Base-by-base conservation (phyloP, 805 yeast genomes). In the Lipomyces lipofer region DNA sequence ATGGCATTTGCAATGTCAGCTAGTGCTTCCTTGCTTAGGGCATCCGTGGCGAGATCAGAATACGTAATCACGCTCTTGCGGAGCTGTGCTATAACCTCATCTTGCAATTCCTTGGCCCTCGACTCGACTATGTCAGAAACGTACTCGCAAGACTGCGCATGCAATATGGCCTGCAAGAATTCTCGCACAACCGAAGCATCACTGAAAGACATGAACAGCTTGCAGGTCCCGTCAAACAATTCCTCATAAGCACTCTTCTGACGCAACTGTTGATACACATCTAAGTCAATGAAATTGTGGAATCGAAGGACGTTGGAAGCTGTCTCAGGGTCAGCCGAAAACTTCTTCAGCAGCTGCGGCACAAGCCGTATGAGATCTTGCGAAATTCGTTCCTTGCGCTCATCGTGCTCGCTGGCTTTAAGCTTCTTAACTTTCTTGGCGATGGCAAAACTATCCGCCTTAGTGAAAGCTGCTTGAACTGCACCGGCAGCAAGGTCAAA, bases 291-390 rank as follows among this genome's bases (percentile, higher is more conserved):
- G n/a, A 63, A 39, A 22, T 56, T 51, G 36, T 52, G 58, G 2
- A 66, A 28, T 22, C 63, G 47, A 9, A 67, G 6, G 9, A 66
- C 55, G 24, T 53, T 60, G 21, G 64, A 49, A 2, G 62, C 52
- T 1, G 63, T 47, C 19, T 51, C 62, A 1, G 66, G 61, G 27
- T 60, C 59, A 24, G 63, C 57, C n/a, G 53, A 45, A 54, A 61
- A 65, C 44, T 62, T 63, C 40, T 60, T 64, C 33, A 66, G 36
- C 43, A 67, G 56, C 28, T 48, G 35, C 8, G 68, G 66, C 28
- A 63, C 33, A 17, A 43, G 38, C 15, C 48, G 57, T 32, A 66
- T 46, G 33, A 65, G 36, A 27, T 21, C 47, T 21, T 51, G 60
- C 8, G 55, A 44, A 10, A 46, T 51, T 32, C 47, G 21, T 24